These are phyloP conservation scores for Ormosia emarginata DNA, from an alignment of 306 rosid genomes.

Conservation along the genomic window DNA sequence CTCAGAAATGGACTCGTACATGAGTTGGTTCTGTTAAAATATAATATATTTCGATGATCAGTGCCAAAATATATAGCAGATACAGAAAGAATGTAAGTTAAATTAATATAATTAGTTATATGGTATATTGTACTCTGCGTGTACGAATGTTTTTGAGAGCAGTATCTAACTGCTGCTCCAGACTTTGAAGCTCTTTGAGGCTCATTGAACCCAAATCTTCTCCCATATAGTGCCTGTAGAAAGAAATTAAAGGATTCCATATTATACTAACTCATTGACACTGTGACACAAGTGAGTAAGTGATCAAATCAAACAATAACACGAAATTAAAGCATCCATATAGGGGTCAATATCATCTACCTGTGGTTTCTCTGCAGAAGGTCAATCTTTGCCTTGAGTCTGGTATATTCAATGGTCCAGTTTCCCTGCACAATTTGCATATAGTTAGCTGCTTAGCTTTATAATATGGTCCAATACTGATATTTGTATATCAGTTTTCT, in stretches of 20 bases:
- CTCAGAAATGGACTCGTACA: conserved; percentile 69
- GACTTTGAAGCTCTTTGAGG: conserved; percentile 63
- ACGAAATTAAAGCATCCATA: neutral
- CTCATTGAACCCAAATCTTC: conserved; percentile 70
- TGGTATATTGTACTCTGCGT: conserved; percentile 43
- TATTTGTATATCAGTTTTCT: neutral
- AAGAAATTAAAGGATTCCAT: neutral
- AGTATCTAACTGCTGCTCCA: conserved; percentile 81
- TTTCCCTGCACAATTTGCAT: conserved; percentile 43
- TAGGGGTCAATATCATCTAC: conserved; percentile 14
- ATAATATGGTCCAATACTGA: neutral
- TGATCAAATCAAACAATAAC: neutral
- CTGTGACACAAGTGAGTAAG: neutral
- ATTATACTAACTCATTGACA: neutral
- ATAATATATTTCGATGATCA: neutral
- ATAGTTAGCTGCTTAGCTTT: too few relatives aligned
- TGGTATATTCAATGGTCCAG: conserved; percentile 67
- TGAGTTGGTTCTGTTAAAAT: conserved; percentile 62
- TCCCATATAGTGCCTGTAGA: conserved; percentile 66
- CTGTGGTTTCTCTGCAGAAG: conserved; percentile 68
- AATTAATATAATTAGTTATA: neutral
- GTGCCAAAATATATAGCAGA: neutral
- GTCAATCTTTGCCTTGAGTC: conserved; percentile 66
- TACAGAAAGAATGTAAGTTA: neutral
- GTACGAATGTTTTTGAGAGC: conserved; percentile 66